These are phyloP conservation scores for Colletotrichum filicis DNA, from an alignment of 2,329 filamentous ascomycete species.

Conservation along the genomic window DNA sequence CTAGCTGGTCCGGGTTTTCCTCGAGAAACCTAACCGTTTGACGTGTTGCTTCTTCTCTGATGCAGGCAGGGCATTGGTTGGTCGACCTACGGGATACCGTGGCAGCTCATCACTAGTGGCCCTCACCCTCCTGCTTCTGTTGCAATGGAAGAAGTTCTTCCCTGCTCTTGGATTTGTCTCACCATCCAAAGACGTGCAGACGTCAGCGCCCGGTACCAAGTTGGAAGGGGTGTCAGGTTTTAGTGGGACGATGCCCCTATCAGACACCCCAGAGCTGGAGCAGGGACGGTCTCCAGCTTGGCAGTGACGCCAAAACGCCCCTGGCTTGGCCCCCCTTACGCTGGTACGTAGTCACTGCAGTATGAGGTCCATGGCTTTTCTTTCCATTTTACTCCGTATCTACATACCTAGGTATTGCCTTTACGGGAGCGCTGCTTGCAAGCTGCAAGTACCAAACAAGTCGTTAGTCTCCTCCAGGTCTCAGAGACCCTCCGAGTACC, in stretches of 20 bases:
- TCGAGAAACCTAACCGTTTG: not conserved
- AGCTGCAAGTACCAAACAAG: too few species aligned
- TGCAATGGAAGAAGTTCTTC: constrained; percentile 17
- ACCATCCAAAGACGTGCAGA: constrained; percentile 7
- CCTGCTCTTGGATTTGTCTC: constrained; percentile 11
- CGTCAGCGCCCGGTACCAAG: constrained; percentile 4
- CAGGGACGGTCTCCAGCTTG: constrained; percentile 29
- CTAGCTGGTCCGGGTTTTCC: not conserved
- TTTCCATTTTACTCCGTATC: too few species aligned
- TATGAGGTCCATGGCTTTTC: not conserved
- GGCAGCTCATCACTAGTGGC: too few species aligned
- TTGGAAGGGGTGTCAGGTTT: not conserved
- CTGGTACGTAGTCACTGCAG: too few species aligned
- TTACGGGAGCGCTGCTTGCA: not conserved
- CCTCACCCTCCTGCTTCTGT: not conserved
- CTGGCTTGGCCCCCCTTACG: constrained; percentile 13
- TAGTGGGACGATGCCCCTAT: constrained; percentile 8
- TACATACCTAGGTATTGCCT: not conserved
- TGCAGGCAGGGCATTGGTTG: not conserved
- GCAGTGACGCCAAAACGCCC: constrained; percentile 25
- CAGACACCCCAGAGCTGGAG: not conserved
- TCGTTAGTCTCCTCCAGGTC: not conserved
- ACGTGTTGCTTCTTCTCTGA: not conserved
- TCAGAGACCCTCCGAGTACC: not conserved
- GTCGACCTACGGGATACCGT: too few species aligned